Base-by-base conservation (phyloP, 352 stramenopile species). In the Globisporangium solare region DNA sequence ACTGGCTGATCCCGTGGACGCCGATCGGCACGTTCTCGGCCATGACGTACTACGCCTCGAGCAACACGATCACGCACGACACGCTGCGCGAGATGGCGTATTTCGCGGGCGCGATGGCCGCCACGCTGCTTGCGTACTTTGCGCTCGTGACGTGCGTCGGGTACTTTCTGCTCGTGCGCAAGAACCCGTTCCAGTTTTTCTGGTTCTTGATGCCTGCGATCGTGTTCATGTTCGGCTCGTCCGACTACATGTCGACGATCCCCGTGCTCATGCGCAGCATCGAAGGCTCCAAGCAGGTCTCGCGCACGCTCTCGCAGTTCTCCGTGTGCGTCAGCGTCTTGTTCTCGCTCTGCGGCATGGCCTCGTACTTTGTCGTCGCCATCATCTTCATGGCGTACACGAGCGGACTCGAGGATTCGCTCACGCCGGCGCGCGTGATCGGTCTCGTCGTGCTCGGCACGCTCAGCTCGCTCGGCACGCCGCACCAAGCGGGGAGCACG, bases 331-430 rank as follows among this genome's bases (percentile, higher is more conserved):
- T 85, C 22, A 76, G 74, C 18, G 67, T 79, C 11, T 70, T 70
- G 14, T 52, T 89, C 32, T 83, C 64, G 31, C 60, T 84, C 37
- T 82, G 71, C 27, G 78, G 79, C 17, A 74, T 63, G 15, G 76
- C 74, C 7, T 56, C 79, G 24, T 89, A 76, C 56, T 86, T 79
- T 58, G 57, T 83, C 15, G 58, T 77, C 20, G 63, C 68, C 15
- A 71, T 66, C 24, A 69, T 86, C 42, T 89, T 76, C 51, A 84
- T 89, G 79, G 79, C 74, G 6, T 83, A 84, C 61, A 81, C 74
- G 0, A 85, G 72, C 27, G 74, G 67, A 0, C 51, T 72, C 21
- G 59, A 68, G 17, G 54, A 76, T 13, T 51, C 71, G 21, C 56
- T 89, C 31, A 86, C 75, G 12, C 49, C 62, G 5, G 71, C 62